Conservation (phyloP, 306 rosid species). For the Quercus robur region DNA sequence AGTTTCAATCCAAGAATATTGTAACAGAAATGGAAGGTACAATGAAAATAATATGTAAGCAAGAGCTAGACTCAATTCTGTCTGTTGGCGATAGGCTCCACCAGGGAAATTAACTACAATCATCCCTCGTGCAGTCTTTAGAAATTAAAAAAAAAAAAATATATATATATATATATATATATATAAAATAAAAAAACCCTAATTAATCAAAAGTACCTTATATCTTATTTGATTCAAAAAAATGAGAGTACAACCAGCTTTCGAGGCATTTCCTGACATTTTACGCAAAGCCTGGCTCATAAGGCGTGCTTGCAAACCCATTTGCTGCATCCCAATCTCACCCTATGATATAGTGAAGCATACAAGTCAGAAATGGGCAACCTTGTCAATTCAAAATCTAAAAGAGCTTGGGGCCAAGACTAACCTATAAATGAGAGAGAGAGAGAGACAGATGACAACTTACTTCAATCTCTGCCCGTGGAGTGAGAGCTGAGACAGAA, state of each 20-base stretch:
- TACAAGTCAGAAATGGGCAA: constrained; percentile 20
- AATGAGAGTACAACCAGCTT: constrained; percentile 97
- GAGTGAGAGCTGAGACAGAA: constrained; percentile 98
- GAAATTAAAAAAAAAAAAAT: too few species aligned
- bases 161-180: too few species aligned
- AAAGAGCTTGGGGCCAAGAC: not conserved
- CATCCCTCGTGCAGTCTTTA: not conserved
- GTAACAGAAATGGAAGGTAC: not conserved
- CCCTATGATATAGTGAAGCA: constrained; percentile 44
- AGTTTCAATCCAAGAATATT: not conserved
- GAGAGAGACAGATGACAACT: constrained; percentile 1
- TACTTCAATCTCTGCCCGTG: constrained; percentile 98
- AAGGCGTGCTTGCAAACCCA: constrained; percentile 99
- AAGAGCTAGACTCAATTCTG: not conserved
- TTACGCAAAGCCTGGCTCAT: constrained; percentile 99
- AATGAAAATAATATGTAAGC: not conserved
- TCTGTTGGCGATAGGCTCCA: not conserved
- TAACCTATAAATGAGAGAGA: too few species aligned
- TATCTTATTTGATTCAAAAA: constrained; percentile 97
- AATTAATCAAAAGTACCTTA: constrained; percentile 56
- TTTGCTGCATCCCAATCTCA: constrained; percentile 99
- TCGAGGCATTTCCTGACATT: constrained; percentile 99
- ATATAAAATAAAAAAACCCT: not conserved
- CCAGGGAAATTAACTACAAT: not conserved
- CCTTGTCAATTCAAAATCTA: not conserved